Base-by-base conservation (phyloP, 176 grass and related monocot genomes). In the Hordeum vulgare region DNA sequence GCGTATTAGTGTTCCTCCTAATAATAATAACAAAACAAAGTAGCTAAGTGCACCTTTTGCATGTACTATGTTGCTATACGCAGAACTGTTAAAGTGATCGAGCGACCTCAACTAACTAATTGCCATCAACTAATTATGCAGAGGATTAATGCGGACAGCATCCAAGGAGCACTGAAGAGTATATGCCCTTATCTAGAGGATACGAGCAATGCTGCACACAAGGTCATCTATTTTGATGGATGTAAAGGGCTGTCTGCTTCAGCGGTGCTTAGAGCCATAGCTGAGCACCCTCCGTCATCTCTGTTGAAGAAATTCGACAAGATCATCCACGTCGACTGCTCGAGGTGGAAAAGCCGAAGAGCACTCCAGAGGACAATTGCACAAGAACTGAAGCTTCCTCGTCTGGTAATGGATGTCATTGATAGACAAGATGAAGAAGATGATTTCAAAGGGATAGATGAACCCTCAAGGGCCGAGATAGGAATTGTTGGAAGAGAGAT, bases 401-500 rank as follows among this genome's bases (percentile, higher is more conserved):
- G 0, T 0, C 0, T 0, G 26, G 14, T 49, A 49, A 49, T 49
- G 45, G 45, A 49, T 49, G 14, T 49, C 6, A 17, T 49, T 49
- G 45, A 74, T 3, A 20, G 17, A 14, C 71, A 53, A 11, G 71
- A 53, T 4, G 26, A 53, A 2, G 44, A 74, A 4, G 71, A 74
- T 53, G 26, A 53, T 21, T 53, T 54, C 44, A 6, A 4, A 0
- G 71, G 71, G 2, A 5, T 74, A 21, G 14, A 11, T 2, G 25
- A 53, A 11, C 2, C 4, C 71, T 51, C 71, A 2, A 53, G 44
- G 3, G 8, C 2, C 0, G 44, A 49, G 14, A 18, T 73, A 4
- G 0, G 0, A 3, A 3, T 26, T 0, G 23, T 49, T 1, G 3
- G 0, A 0, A 2, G 0, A 10, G 70, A 14, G 24, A 73, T 41